A percentile compares a stretch with the other conserved stretches of the same genome.
phyloP scores from a whole-genome alignment of 345 rosid species.

The Psidium guajava region DNA sequence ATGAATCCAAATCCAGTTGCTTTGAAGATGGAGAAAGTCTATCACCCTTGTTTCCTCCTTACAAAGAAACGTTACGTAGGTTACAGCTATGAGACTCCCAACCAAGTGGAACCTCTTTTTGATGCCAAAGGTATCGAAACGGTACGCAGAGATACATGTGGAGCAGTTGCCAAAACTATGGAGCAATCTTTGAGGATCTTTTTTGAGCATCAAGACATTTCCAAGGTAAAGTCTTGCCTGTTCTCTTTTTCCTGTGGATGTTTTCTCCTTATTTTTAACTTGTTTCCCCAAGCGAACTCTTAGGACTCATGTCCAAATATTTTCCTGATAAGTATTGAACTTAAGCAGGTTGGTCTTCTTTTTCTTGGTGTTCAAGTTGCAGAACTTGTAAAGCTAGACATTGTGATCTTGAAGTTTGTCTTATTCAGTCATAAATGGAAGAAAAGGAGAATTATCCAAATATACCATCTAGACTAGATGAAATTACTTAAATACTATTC shows the following conservation, averaged over 20 bases:
- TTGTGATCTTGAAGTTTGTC: not conserved
- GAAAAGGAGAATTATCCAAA: not conserved
- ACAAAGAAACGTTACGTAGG: conserved; percentile 97
- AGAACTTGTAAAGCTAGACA: not conserved
- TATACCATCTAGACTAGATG: not conserved
- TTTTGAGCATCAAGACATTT: conserved; percentile 58
- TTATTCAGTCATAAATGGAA: not conserved
- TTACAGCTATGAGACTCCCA: conserved; percentile 76
- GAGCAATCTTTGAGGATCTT: conserved; percentile 78
- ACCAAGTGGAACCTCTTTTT: conserved; percentile 62
- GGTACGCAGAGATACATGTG: conserved; percentile 89
- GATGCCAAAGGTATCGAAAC: conserved; percentile 99
- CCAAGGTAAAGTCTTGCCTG: conserved; percentile 28
- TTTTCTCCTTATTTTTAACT: not conserved
- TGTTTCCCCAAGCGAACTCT: not conserved
- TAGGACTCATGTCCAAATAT: not conserved
- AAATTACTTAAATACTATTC: not conserved
- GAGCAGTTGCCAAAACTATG: conserved; percentile 78
- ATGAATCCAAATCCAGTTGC: conserved; percentile 91
- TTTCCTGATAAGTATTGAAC: not conserved
- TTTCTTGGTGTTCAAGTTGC: not conserved
- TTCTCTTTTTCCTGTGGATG: not conserved
- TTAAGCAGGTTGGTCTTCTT: not conserved
- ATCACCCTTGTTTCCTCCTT: conserved; percentile 86
- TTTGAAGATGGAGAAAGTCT: conserved; percentile 95